These are phyloP conservation scores for Aspergillus sclerotioniger DNA, from an alignment of 495 filamentous ascomycete genomes.

Conservation along the genomic window DNA sequence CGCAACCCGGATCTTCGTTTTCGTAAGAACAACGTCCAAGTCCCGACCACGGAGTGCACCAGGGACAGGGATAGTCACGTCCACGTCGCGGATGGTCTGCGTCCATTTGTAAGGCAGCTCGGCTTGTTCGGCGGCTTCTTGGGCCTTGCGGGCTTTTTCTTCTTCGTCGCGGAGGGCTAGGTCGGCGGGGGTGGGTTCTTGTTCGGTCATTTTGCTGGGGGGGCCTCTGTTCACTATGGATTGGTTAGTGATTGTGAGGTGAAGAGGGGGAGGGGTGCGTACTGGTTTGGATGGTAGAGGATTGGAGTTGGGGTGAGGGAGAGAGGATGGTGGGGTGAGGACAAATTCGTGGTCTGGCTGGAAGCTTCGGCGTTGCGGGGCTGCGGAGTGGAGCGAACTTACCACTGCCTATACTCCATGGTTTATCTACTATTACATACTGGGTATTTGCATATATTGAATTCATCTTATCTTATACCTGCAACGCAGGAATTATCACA, in stretches of 20 bases:
- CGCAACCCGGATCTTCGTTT: constrained; percentile 72
- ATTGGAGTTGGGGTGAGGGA: not conserved
- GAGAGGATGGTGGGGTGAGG: not conserved
- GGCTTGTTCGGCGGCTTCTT: constrained; percentile 85
- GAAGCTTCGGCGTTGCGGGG: constrained; percentile 5
- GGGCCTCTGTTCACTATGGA: not conserved
- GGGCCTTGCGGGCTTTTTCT: constrained; percentile 69
- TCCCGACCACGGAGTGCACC: constrained; percentile 82
- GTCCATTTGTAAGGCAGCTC: constrained; percentile 96
- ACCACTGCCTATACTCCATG: no score
- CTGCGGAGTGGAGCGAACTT: no score
- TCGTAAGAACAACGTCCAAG: constrained; percentile 78
- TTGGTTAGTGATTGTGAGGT: not conserved
- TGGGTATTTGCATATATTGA: no score
- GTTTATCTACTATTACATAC: no score
- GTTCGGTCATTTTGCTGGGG: constrained; percentile 35
- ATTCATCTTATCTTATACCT: no score
- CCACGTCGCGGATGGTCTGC: constrained; percentile 90
- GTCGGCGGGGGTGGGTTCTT: constrained; percentile 51
- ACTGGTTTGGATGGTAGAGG: not conserved
- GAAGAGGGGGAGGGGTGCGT: not conserved
- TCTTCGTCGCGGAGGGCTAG: constrained; percentile 47
- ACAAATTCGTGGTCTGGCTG: not conserved
- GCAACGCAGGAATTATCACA: no score
- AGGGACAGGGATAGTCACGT: constrained; percentile 73